These are phyloP conservation scores for Naganishia randhawae DNA, from an alignment of 768 basidiomycete species.

Conservation along the genomic window DNA sequence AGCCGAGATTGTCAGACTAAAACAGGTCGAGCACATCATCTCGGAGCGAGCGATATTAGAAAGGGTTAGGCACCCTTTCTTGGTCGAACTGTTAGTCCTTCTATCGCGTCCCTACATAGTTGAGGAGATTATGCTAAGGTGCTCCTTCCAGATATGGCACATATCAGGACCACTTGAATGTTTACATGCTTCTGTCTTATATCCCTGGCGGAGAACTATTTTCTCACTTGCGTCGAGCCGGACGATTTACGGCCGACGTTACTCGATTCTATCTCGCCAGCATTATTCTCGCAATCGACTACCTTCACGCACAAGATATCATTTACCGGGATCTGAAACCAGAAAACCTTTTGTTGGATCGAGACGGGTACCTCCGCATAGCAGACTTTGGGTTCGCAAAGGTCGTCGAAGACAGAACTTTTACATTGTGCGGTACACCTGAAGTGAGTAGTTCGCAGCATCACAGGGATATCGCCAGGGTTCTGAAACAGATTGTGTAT, in stretches of 20 bases:
- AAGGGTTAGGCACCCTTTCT: slow-evolving; percentile 85
- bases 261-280: slow-evolving; percentile 96
- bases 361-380: slow-evolving; percentile 85
- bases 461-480: neutral
- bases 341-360: slow-evolving; percentile 93
- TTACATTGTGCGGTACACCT: slow-evolving; percentile 74
- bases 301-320: slow-evolving; percentile 92
- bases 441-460: slow-evolving; percentile 29
- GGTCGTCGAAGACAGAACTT: slow-evolving; percentile 93
- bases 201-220: slow-evolving; percentile 96
- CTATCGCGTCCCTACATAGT: neutral
- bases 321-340: slow-evolving; percentile 98
- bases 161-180: slow-evolving; percentile 84
- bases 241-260: slow-evolving; percentile 92
- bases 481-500: neutral
- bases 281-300: slow-evolving; percentile 89
- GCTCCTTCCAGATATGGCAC: slow-evolving; percentile 41
- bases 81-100: slow-evolving; percentile 82
- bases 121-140: neutral
- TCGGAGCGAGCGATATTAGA: slow-evolving; percentile 92
- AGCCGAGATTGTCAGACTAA: slow-evolving; percentile 58
- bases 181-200: slow-evolving; percentile 97
- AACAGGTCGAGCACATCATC: slow-evolving; percentile 97
- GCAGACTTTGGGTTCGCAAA: slow-evolving; percentile 99
- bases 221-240: slow-evolving; percentile 81